Conservation (phyloP, 106 monocot genomes). For the Dioscorea zingiberensis region DNA sequence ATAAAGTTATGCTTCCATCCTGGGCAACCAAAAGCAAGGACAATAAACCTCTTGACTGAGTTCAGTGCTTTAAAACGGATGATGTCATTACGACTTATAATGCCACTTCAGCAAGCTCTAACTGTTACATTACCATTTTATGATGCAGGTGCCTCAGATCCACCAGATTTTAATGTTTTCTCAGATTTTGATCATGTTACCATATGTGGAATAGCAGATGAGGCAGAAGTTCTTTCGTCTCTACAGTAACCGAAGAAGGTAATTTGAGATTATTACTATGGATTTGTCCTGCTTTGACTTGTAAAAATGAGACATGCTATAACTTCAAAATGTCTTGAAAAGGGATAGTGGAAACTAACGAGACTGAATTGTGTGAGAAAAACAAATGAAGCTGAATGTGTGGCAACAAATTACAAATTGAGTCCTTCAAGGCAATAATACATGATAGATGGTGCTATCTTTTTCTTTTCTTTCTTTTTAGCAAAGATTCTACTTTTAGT, state of each 20-base stretch:
- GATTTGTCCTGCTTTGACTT: too few relatives aligned
- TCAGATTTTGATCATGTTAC: constrained; percentile 55
- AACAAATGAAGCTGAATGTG: too few relatives aligned
- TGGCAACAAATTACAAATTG: too few relatives aligned
- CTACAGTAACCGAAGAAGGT: constrained; percentile 98
- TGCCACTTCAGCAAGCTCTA: constrained; percentile 86
- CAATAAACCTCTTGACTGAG: constrained; percentile 77
- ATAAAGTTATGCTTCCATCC: constrained; percentile 90
- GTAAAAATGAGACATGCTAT: too few relatives aligned
- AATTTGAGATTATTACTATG: not conserved
- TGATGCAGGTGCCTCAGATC: constrained; percentile 38
- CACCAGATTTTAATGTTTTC: constrained; percentile 49
- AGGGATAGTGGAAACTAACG: too few relatives aligned
- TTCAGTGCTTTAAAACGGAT: constrained; percentile 95
- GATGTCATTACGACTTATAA: constrained; percentile 94
- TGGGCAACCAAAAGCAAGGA: constrained; percentile 72
- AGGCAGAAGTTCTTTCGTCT: constrained; percentile 94
- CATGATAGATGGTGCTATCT: too few relatives aligned
- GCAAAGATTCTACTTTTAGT: too few relatives aligned
- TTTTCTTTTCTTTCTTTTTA: too few relatives aligned
- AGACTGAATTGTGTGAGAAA: too few relatives aligned
- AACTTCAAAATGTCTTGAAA: too few relatives aligned
- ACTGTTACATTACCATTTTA: constrained; percentile 68
- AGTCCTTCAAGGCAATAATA: too few relatives aligned
- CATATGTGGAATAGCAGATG: constrained; percentile 91